Evolutionary conservation across 495 filamentous ascomycete genomes (phyloP).

Genomic region (Xylaria telfairii): DNA sequence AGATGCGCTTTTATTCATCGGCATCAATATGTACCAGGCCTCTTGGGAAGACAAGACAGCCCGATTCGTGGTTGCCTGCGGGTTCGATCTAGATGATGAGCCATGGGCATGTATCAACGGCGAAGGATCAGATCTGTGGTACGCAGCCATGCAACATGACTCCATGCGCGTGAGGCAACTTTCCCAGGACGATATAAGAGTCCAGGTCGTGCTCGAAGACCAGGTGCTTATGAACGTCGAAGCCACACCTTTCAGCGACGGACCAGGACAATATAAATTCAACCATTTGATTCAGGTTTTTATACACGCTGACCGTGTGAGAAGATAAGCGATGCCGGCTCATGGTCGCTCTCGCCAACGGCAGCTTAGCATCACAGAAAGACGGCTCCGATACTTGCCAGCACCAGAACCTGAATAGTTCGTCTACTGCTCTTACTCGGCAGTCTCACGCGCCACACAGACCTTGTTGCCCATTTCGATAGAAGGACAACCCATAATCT

Average conservation of each 20-base stretch:
- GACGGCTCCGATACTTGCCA: too few species aligned
- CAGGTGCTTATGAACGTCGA: not conserved
- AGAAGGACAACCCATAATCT: too few species aligned
- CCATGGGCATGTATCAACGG: not conserved
- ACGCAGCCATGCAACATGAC: not conserved
- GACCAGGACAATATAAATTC: too few species aligned
- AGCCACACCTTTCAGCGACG: too few species aligned
- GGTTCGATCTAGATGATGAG: not conserved
- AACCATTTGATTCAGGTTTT: not conserved
- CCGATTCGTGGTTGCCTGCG: not conserved
- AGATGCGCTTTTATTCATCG: not conserved
- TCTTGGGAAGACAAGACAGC: not conserved
- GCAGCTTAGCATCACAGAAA: too few species aligned
- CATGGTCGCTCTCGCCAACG: too few species aligned
- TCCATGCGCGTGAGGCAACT: not conserved
- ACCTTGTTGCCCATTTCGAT: too few species aligned
- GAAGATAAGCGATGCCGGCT: too few species aligned
- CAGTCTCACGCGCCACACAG: too few species aligned
- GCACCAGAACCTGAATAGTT: too few species aligned
- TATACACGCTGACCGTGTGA: not conserved
- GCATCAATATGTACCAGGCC: not conserved
- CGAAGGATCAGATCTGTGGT: not conserved
- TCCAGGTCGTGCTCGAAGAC: not conserved
- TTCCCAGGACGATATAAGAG: not conserved
- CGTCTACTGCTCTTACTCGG: too few species aligned